Evolutionary conservation across 805 yeast species (phyloP).

Genomic region (Grigorovia yakushimaensis): DNA sequence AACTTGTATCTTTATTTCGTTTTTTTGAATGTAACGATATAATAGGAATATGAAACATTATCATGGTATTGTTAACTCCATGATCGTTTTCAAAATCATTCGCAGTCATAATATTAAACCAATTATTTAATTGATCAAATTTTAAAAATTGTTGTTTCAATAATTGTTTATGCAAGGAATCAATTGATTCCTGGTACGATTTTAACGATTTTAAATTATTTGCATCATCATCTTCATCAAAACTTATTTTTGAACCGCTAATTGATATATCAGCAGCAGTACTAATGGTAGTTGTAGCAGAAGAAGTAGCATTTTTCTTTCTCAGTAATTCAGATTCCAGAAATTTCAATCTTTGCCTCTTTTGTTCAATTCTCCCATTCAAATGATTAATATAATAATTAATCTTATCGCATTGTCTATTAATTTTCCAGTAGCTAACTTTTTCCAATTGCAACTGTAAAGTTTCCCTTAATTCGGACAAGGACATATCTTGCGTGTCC

Average conservation of each 20-base stretch:
- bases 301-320: too few species aligned
- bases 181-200: background rate
- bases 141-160: background rate
- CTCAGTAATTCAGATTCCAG: background rate
- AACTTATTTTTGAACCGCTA: too few species aligned
- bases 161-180: background rate
- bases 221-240: background rate
- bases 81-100: background rate
- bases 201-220: background rate
- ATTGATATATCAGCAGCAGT: too few species aligned
- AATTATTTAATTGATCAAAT: background rate
- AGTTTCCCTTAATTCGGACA: background rate
- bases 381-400: background rate
- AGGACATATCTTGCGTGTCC: too few species aligned
- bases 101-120: background rate
- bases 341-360: background rate
- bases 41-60: background rate
- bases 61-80: background rate
- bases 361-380: background rate
- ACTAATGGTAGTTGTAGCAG: too few species aligned
- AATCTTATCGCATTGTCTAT: background rate
- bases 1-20: background rate
- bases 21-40: background rate
- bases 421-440: background rate
- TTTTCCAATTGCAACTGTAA: background rate